Base-by-base conservation (phyloP, 176 grass and related monocot species). In the Bolboschoenus planiculmis region DNA sequence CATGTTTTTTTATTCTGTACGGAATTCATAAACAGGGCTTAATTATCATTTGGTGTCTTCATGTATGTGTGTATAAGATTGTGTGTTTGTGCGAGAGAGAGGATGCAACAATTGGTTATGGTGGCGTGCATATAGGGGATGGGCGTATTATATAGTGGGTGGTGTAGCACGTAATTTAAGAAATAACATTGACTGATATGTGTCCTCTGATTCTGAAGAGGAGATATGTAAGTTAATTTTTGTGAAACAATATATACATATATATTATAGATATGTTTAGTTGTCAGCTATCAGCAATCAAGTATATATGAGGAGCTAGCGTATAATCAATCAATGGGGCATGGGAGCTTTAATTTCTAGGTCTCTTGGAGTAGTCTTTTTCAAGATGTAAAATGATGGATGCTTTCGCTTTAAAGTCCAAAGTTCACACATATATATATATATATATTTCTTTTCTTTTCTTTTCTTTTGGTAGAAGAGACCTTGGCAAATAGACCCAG, bases 321-420 rank as follows among this genome's bases (percentile, higher is more conserved):
- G n/a, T n/a, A n/a, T n/a, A n/a, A n/a, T n/a, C n/a, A n/a, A n/a
- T n/a, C n/a, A n/a, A n/a, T n/a, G n/a, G n/a, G n/a, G n/a, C 70
- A 26, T 74, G 46, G 1, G 29, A 26, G 72, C 72, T 77, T 77
- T 63, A n/a, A n/a, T 64, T 20, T 75, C 4, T 53, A 77, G 72
- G 72, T 77, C 44, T 76, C 26, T 31, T 51, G 72, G 24, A 77
- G 44, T 77, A 20, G 46, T 77, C 72, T 51, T 50, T 76, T 76
- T 76, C 44, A 76, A 26, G 43, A 51, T 50, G 71, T 24, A 42
- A 29, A 29, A 61, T 3, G 7, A 60, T 53, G 24, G 11, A 75
- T 51, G 71, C 71, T 76, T 76, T 76, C 24, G 71, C 71, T 76
- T 76, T 76, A 76, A 76, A 76, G 43, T 50, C 51, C 24, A 76